These are phyloP conservation scores for Sporothrix curviconia DNA, from an alignment of 2,329 filamentous ascomycete species.

Conservation along the genomic window DNA sequence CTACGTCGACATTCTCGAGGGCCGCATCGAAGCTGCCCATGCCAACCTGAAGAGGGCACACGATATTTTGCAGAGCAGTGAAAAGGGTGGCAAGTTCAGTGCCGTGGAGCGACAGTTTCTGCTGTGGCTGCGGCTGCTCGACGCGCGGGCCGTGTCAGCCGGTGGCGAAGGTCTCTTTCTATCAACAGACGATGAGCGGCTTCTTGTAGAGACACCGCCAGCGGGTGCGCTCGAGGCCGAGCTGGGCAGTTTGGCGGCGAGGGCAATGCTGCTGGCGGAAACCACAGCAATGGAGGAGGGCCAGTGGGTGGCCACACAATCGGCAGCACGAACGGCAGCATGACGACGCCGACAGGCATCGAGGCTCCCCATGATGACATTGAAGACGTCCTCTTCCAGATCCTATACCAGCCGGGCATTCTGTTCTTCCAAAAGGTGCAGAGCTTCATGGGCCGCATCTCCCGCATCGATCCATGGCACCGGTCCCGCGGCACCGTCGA, in stretches of 20 bases:
- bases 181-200: conserved; percentile 39
- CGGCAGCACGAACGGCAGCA: not conserved
- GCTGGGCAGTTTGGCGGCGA: conserved; percentile 15
- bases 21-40: conserved; percentile 39
- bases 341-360: conserved; percentile 13
- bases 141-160: conserved; percentile 48
- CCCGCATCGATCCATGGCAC: conserved; percentile 51
- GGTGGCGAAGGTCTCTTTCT: conserved; percentile 51
- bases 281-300: too few relatives aligned
- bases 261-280: not conserved
- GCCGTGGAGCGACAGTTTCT: conserved; percentile 42
- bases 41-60: conserved; percentile 45
- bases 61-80: conserved; percentile 37
- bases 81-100: conserved; percentile 30
- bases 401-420: conserved; percentile 48
- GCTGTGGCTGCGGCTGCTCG: conserved; percentile 49
- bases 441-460: conserved; percentile 50
- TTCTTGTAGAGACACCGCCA: conserved; percentile 40
- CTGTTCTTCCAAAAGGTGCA: conserved; percentile 53
- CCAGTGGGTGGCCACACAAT: not conserved
- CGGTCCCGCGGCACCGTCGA: conserved; percentile 48
- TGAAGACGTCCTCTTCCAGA: conserved; percentile 47
- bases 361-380: conserved; percentile 30
- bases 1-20: conserved; percentile 45
- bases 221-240: conserved; percentile 31